These are phyloP conservation scores for Viola odorata DNA, from an alignment of 345 rosid genomes.

Conservation along the genomic window DNA sequence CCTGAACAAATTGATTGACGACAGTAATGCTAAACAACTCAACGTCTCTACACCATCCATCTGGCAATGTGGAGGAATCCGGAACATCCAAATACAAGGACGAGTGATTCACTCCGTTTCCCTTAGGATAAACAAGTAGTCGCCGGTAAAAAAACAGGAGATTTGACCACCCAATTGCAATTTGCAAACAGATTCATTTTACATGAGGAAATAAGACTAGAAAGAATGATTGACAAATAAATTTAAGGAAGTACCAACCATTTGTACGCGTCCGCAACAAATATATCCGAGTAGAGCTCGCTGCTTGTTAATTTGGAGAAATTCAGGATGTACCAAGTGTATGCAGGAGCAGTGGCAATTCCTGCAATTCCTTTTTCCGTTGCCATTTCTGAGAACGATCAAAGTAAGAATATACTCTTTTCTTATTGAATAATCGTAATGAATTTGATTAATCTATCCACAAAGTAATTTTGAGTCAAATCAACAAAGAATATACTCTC, in stretches of 20 bases:
- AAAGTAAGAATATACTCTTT: too few relatives aligned
- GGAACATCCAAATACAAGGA: conserved; percentile 23
- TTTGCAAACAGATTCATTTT: neutral
- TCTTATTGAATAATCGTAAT: too few relatives aligned
- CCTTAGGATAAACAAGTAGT: conserved; percentile 20
- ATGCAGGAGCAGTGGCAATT: conserved; percentile 14
- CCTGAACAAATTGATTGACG: conserved; percentile 11
- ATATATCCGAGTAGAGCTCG: conserved; percentile 19
- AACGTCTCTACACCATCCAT: conserved; percentile 25
- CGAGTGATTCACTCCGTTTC: conserved; percentile 16
- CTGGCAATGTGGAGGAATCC: conserved; percentile 20
- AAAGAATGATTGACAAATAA: neutral
- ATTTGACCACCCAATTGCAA: neutral
- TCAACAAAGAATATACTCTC: too few relatives aligned
- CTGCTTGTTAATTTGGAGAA: conserved; percentile 14
- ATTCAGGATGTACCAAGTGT: conserved; percentile 25
- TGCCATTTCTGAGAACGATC: too few relatives aligned
- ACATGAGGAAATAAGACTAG: neutral
- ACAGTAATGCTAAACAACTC: conserved; percentile 14
- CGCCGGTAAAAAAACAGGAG: conserved; percentile 6
- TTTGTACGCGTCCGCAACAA: conserved; percentile 10
- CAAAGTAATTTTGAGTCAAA: too few relatives aligned
- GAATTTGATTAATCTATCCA: too few relatives aligned
- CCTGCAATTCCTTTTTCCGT: neutral
- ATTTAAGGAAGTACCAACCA: conserved; percentile 13